These are phyloP conservation scores for Thelonectria blattea DNA, from an alignment of 2,329 filamentous ascomycete genomes.

Conservation along the genomic window DNA sequence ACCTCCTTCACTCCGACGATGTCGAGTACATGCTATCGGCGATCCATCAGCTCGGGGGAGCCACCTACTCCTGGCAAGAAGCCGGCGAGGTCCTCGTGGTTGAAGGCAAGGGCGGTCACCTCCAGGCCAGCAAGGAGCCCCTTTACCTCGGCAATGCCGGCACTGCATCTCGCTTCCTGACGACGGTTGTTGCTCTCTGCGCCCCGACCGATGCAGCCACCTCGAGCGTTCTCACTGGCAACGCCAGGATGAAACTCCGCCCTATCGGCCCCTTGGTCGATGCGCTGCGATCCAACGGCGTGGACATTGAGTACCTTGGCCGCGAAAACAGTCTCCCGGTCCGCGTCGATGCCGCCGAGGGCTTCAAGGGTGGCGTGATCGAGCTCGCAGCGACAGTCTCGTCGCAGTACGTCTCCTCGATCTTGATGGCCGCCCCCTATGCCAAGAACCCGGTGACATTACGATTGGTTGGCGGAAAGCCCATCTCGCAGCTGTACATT, in stretches of 20 bases:
- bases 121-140: slow-evolving; percentile 76
- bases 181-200: slow-evolving; percentile 87
- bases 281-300: slow-evolving; percentile 84
- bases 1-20: slow-evolving; percentile 94
- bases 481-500: slow-evolving; percentile 96
- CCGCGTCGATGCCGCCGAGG: slow-evolving; percentile 79
- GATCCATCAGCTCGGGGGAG: slow-evolving; percentile 82
- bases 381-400: slow-evolving; percentile 94
- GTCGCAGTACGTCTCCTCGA: slow-evolving; percentile 97
- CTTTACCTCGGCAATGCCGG: slow-evolving; percentile 96
- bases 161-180: slow-evolving; percentile 93
- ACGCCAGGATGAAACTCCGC: slow-evolving; percentile 93
- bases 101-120: slow-evolving; percentile 84
- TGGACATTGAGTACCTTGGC: slow-evolving; percentile 85
- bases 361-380: slow-evolving; percentile 85
- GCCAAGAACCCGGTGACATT: slow-evolving; percentile 93
- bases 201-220: slow-evolving; percentile 63
- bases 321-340: slow-evolving; percentile 84
- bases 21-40: slow-evolving; percentile 97
- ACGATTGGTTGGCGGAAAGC: slow-evolving; percentile 91
- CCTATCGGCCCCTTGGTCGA: slow-evolving; percentile 94
- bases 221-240: slow-evolving; percentile 86
- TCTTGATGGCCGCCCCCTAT: slow-evolving; percentile 96
- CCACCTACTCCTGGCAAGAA: slow-evolving; percentile 91
- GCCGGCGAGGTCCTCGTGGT: slow-evolving; percentile 91